These are phyloP conservation scores for Trichoderma atrobrunneum DNA, from an alignment of 2,329 filamentous ascomycete genomes.

Conservation along the genomic window DNA sequence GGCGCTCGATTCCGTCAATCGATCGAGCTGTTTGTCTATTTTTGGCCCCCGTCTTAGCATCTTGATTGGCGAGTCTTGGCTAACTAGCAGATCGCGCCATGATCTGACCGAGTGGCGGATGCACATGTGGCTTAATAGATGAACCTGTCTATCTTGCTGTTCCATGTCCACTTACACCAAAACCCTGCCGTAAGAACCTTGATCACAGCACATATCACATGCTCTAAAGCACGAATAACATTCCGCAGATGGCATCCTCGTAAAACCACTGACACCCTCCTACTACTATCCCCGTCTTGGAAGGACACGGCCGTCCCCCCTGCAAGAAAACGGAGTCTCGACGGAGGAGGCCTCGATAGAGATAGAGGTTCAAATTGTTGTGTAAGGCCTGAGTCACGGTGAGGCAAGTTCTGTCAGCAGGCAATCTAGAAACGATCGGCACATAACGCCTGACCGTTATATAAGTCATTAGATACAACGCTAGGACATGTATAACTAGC, in stretches of 20 bases:
- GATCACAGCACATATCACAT: neutral
- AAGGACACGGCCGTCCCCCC: neutral
- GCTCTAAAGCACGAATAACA: neutral
- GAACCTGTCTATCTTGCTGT: neutral
- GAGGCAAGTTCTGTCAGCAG: neutral
- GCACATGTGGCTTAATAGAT: neutral
- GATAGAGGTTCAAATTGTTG: neutral
- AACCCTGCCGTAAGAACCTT: neutral
- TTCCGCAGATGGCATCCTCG: neutral
- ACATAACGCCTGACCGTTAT: neutral
- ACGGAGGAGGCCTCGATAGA: neutral
- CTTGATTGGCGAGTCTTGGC: neutral
- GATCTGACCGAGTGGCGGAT: neutral
- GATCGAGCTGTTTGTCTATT: neutral
- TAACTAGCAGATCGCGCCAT: neutral
- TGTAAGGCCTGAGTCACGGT: neutral
- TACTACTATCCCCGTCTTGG: neutral
- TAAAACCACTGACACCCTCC: neutral
- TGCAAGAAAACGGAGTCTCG: too few species aligned
- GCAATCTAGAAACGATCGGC: neutral
- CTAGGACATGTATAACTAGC: neutral
- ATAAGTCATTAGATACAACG: neutral
- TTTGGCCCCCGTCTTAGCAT: neutral
- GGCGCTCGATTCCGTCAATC: neutral
- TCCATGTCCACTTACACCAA: neutral